Evolutionary conservation across 495 filamentous ascomycete genomes (phyloP).

Genomic region (Schizothecium vesticola): DNA sequence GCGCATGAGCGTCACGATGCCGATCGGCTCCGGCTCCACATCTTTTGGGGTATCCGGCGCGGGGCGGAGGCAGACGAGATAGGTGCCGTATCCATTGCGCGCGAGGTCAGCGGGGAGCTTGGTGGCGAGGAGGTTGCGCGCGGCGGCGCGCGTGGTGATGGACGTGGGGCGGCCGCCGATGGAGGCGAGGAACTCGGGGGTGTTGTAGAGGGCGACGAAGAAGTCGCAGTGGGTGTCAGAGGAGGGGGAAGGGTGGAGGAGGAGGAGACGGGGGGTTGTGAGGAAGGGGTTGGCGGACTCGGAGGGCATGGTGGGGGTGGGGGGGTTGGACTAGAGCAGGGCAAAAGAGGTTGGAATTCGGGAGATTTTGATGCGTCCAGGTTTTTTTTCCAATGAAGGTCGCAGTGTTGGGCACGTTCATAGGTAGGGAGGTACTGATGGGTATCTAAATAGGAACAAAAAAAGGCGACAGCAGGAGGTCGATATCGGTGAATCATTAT

Average conservation of each 20-base stretch:
- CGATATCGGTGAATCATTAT: not conserved
- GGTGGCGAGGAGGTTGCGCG: slow-evolving; percentile 18
- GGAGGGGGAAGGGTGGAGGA: slow-evolving; percentile 28
- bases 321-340: too few relatives aligned
- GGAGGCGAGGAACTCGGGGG: slow-evolving; percentile 27
- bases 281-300: slow-evolving; percentile 26
- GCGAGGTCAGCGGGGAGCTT: slow-evolving; percentile 24
- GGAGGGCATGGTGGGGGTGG: slow-evolving; percentile 9
- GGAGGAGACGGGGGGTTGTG: slow-evolving; percentile 30
- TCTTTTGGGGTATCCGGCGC: not conserved
- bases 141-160: slow-evolving; percentile 24
- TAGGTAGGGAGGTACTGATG: too few relatives aligned
- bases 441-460: not conserved
- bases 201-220: slow-evolving; percentile 32
- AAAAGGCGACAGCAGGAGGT: not conserved
- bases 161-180: slow-evolving; percentile 17
- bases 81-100: slow-evolving; percentile 28
- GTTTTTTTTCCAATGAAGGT: too few relatives aligned
- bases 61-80: slow-evolving; percentile 24
- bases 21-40: slow-evolving; percentile 16
- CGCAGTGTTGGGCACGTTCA: too few relatives aligned
- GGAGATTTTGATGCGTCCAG: too few relatives aligned
- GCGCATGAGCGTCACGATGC: slow-evolving; percentile 28
- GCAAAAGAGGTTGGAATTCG: too few relatives aligned
- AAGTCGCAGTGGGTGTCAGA: slow-evolving; percentile 32